These are phyloP conservation scores for Penicillium capsulatum DNA, from an alignment of 2,329 filamentous ascomycete genomes.

Conservation along the genomic window DNA sequence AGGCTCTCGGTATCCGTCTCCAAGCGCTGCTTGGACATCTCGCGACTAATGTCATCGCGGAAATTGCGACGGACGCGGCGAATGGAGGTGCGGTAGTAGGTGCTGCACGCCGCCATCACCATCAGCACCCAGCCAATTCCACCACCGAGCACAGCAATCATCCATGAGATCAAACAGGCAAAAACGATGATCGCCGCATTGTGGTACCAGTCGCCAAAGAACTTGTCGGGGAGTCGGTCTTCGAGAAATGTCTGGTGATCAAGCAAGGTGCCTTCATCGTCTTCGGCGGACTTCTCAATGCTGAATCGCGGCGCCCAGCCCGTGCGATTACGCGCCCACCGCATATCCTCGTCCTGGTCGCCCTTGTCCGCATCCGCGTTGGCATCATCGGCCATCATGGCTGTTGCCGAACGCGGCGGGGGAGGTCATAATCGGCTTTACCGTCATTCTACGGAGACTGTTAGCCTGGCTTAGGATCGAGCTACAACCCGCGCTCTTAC, in stretches of 20 bases:
- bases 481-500: constrained; percentile 45
- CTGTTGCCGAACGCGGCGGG: constrained; percentile 61
- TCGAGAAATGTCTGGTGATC: constrained; percentile 90
- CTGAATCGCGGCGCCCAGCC: constrained; percentile 90
- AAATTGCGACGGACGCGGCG: constrained; percentile 93
- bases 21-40: constrained; percentile 78
- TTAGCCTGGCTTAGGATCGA: no score
- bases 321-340: constrained; percentile 57
- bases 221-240: constrained; percentile 75
- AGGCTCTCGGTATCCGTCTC: constrained; percentile 89
- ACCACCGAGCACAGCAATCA: constrained; percentile 82
- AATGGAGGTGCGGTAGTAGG: constrained; percentile 94
- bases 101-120: constrained; percentile 85
- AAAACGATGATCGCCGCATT: constrained; percentile 93
- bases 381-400: constrained; percentile 52
- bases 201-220: constrained; percentile 98
- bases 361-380: constrained; percentile 50
- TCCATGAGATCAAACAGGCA: constrained; percentile 84
- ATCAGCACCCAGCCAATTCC: constrained; percentile 91
- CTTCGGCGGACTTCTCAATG: constrained; percentile 49
- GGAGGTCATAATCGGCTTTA: constrained; percentile 68
- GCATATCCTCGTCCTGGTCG: constrained; percentile 52
- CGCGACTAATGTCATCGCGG: constrained; percentile 85
- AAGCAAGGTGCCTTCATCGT: constrained; percentile 61
- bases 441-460: constrained; percentile 59